Evolutionary conservation across 164 flowering plant species (phyloP).

Genomic region (Amborella trichopoda): DNA sequence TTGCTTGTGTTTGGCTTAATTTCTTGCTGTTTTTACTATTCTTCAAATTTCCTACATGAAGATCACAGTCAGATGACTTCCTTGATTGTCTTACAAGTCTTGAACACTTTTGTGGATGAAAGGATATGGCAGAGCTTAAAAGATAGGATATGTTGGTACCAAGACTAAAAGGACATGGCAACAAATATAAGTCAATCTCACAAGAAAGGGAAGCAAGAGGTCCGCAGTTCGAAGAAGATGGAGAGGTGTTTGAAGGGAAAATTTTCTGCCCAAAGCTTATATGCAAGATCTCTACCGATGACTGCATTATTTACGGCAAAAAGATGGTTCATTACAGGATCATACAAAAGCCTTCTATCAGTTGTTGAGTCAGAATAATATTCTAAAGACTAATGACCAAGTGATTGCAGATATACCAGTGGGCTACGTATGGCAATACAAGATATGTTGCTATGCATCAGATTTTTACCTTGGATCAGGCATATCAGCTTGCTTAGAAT

Average conservation of each 20-base stretch:
- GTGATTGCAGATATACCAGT: background rate
- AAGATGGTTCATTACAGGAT: background rate
- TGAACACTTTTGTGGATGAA: background rate
- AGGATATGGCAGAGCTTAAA: background rate
- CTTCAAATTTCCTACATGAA: too few species aligned
- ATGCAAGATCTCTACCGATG: background rate
- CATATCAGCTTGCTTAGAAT: too few species aligned
- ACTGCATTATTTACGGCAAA: background rate
- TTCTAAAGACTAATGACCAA: background rate
- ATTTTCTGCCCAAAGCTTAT: background rate
- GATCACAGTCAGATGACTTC: background rate
- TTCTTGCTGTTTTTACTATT: too few species aligned
- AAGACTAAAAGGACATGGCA: background rate
- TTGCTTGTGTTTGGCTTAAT: too few species aligned
- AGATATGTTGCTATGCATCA: too few species aligned
- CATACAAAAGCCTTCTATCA: background rate
- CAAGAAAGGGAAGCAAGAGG: background rate
- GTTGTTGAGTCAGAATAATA: background rate
- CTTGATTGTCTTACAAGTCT: background rate
- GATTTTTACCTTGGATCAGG: too few species aligned
- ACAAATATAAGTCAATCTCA: background rate
- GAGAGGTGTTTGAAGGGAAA: background rate
- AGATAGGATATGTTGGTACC: background rate
- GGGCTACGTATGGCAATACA: background rate
- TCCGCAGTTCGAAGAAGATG: background rate